These are phyloP conservation scores for Neurospora sp. DNA, from an alignment of 495 filamentous ascomycete species.

Conservation along the genomic window DNA sequence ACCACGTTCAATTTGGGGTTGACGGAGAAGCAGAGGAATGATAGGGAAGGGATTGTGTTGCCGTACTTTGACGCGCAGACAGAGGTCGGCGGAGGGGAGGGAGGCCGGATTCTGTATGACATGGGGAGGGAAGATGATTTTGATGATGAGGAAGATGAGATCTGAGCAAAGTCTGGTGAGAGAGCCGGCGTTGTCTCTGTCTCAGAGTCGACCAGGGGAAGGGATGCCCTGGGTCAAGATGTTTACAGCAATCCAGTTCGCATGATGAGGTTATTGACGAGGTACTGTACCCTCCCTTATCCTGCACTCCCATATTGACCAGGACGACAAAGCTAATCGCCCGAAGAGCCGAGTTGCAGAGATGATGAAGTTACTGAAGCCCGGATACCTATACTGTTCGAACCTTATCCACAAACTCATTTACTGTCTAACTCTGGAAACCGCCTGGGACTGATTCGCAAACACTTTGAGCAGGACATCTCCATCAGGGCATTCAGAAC, in stretches of 20 bases:
- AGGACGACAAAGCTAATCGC: neutral
- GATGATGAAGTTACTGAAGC: neutral
- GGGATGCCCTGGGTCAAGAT: neutral
- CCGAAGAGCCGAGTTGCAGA: no score
- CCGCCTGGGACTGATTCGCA: neutral
- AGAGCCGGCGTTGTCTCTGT: neutral
- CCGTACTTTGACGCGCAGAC: constrained; percentile 95
- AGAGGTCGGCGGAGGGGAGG: constrained; percentile 62
- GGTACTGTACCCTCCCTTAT: neutral
- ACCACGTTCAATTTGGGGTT: constrained; percentile 77
- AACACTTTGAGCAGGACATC: neutral
- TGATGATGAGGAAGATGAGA: constrained; percentile 98
- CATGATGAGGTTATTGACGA: neutral
- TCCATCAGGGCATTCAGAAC: neutral
- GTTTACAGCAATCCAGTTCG: neutral
- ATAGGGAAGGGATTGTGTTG: constrained; percentile 78
- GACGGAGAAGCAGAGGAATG: constrained; percentile 79
- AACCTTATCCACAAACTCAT: neutral
- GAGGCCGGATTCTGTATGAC: constrained; percentile 88
- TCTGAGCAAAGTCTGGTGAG: constrained; percentile 33
- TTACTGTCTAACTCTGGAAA: neutral
- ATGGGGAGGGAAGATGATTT: constrained; percentile 97
- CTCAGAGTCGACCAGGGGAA: neutral
- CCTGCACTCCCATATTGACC: neutral
- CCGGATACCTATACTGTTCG: neutral